These are phyloP conservation scores for Mikania micrantha DNA, from an alignment of 129 eudicot species.

Conservation along the genomic window DNA sequence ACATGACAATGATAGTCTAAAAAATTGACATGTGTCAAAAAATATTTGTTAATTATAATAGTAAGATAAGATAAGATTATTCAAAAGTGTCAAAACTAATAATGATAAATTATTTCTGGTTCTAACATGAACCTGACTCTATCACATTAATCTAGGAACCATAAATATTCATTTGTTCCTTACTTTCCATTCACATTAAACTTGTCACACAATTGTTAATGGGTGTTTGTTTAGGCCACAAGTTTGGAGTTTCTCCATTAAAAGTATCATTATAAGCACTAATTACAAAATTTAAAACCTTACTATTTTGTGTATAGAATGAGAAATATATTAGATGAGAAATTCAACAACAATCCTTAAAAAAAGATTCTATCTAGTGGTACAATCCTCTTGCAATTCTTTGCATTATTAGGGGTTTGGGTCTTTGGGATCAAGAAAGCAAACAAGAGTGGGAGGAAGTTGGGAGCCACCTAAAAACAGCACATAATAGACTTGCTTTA, in stretches of 20 bases:
- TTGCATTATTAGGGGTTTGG: slow-evolving; percentile 30
- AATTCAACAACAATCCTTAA: slow-evolving; percentile 24
- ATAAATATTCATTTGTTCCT: neutral
- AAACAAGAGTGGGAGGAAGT: slow-evolving; percentile 13
- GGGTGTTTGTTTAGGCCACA: neutral
- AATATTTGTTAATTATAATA: too few relatives aligned
- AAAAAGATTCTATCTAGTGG: slow-evolving; percentile 34
- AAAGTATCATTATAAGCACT: neutral
- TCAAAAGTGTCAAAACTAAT: neutral
- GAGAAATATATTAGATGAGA: slow-evolving; percentile 6
- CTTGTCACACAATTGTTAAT: neutral
- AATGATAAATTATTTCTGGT: neutral
- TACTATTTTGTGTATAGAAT: neutral
- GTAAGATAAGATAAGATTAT: too few relatives aligned
- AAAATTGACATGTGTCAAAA: too few relatives aligned
- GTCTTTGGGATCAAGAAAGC: slow-evolving; percentile 21
- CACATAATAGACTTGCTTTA: slow-evolving; percentile 23
- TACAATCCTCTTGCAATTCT: slow-evolving; percentile 31
- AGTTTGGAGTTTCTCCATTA: neutral
- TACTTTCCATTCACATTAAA: neutral
- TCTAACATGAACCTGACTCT: neutral
- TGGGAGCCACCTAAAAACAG: slow-evolving; percentile 35
- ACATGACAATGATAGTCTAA: too few relatives aligned
- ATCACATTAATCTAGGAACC: neutral
- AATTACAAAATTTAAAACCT: slow-evolving; percentile 7